Conservation (phyloP, 129 eudicot genomes). For the Escallonia herrerae region DNA sequence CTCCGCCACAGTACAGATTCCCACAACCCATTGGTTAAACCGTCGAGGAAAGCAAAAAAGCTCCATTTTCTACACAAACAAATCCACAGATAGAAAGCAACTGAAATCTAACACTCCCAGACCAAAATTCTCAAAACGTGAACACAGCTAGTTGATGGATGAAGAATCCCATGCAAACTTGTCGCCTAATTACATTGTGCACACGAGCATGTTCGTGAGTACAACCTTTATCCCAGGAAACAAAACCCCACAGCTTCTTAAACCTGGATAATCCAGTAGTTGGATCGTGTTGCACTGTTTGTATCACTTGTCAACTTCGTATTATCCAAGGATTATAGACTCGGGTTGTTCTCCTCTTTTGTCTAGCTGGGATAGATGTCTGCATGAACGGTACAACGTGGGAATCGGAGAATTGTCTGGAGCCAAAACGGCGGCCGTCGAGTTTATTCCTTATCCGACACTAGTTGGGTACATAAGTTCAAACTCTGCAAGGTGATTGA, state of each 20-base stretch:
- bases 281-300: neutral
- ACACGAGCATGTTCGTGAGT: neutral
- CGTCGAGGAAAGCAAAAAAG: neutral
- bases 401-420: neutral
- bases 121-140: neutral
- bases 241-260: neutral
- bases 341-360: slow-evolving; percentile 6
- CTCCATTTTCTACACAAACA: neutral
- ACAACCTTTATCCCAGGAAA: neutral
- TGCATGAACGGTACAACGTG: neutral
- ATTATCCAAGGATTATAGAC: neutral
- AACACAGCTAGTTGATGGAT: neutral
- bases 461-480: too few relatives aligned
- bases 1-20: too few relatives aligned
- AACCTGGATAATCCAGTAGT: neutral
- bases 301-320: slow-evolving; percentile 4
- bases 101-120: neutral
- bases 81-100: neutral
- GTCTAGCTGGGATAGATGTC: neutral
- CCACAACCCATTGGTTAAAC: neutral
- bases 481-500: too few relatives aligned
- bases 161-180: slow-evolving; percentile 1
- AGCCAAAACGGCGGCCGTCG: neutral
- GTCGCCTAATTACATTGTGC: neutral
- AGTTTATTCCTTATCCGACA: neutral